Conservation (phyloP, 1,139 yeast genomes). For the Candida anutae region DNA sequence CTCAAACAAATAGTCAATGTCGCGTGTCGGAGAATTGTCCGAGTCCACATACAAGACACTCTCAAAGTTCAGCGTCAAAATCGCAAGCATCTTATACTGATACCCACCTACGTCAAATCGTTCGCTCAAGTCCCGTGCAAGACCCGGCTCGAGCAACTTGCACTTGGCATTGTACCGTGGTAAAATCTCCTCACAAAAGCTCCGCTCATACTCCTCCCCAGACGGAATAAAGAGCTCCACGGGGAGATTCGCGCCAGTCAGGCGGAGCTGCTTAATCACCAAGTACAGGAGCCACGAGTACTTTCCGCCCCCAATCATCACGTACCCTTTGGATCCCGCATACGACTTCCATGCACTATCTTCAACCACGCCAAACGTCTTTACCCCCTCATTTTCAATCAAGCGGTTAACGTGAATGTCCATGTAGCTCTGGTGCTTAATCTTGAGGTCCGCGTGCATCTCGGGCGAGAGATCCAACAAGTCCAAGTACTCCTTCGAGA, state of each 20-base stretch:
- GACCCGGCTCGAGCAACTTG: conserved; percentile 14
- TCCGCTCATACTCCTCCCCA: conserved; percentile 22
- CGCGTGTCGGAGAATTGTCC: conserved; percentile 29
- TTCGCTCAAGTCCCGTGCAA: background rate
- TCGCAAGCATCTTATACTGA: conserved; percentile 35
- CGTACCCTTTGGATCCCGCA: conserved; percentile 28
- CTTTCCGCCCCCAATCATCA: conserved; percentile 31
- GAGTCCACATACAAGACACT: conserved; percentile 35
- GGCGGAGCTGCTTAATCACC: conserved; percentile 35
- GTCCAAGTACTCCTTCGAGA: conserved; percentile 32
- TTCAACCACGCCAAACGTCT: conserved; percentile 32
- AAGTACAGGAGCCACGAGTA: conserved; percentile 36
- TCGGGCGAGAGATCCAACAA: conserved; percentile 30
- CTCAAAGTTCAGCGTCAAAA: conserved; percentile 34
- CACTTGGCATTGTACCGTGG: conserved; percentile 12
- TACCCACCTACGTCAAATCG: conserved; percentile 25
- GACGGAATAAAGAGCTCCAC: conserved; percentile 48
- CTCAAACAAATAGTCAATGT: conserved; percentile 39
- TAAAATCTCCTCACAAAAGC: conserved; percentile 9
- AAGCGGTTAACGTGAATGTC: conserved; percentile 23
- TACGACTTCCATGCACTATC: conserved; percentile 32
- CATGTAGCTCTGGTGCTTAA: conserved; percentile 26
- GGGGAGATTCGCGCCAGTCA: conserved; percentile 32
- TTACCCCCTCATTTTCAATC: conserved; percentile 19
- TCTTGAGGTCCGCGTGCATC: conserved; percentile 22